Evolutionary conservation across 2,329 filamentous ascomycete species (phyloP), one percentile per base, ranked within the genome.

Genomic region (Aspergillus spinulosporus): DNA sequence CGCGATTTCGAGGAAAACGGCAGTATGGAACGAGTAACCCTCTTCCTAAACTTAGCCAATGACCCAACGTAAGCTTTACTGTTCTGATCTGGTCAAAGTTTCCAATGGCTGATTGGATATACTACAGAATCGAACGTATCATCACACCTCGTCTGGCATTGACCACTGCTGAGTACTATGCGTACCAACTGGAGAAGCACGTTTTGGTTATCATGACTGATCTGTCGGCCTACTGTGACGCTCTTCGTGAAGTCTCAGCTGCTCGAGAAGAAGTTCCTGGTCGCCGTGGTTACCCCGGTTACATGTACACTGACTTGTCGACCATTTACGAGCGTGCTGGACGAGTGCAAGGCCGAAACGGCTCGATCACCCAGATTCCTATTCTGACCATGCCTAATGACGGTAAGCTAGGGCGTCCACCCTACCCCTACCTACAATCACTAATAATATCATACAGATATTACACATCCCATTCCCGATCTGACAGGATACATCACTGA

Each of bases 231-330:
- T 99, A 99, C 84, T 99, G 95, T 76, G 94, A 99, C 76, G 95
- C 94, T 64, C 88, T 99, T 64, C 94, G 94, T 85, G 94, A 99
- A 79, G 94, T 99, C 49, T 99, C 94, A 11, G 93, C 94, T 53
- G 94, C 94, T 52, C 87, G 94, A 80, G 94, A 99, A 84, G 94
- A 99, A 87, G 94, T 99, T 43, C 94, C 94, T 40, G 94, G 94
- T 83, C 93, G 94, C 76, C 93, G 94, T 87, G 94, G 94, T 84
- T 99, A 94, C 82, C 94, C 94, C 52, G 94, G 94, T 90, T 99
- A 99, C 84, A 99, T 99, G 94, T 99, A 99, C 83, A 99, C 94
- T 66, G 95, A 99, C 86, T 89, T 99, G 87, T 97, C 94, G 58
- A 99, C 94, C 72, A 97, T 99, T 70, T 99, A 99, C 83, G 94